Evolutionary conservation across 2,329 filamentous ascomycete species (phyloP).

Genomic region (Ophiostoma sp.): DNA sequence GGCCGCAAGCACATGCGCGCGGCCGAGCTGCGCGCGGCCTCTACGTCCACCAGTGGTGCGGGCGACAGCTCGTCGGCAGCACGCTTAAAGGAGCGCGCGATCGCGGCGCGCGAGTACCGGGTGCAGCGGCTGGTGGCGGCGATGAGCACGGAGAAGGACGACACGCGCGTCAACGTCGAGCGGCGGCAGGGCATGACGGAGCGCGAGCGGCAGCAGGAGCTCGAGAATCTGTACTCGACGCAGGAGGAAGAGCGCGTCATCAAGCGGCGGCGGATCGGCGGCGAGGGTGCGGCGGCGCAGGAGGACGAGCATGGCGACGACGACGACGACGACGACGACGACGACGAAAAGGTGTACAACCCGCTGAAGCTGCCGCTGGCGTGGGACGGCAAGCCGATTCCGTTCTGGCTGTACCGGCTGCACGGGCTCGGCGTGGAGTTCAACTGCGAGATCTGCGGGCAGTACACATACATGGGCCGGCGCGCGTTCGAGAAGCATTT

Average conservation of each 20-base stretch:
- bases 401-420: conserved; percentile 97
- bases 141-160: conserved; percentile 81
- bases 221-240: conserved; percentile 69
- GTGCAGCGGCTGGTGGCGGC: conserved; percentile 72
- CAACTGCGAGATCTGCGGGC: conserved; percentile 86
- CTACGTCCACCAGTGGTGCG: conserved; percentile 32
- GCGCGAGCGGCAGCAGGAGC: conserved; percentile 85
- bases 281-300: conserved; percentile 49
- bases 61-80: conserved; percentile 28
- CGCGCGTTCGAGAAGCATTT: conserved; percentile 98
- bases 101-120: conserved; percentile 82
- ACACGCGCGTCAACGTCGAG: conserved; percentile 91
- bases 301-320: conserved; percentile 44
- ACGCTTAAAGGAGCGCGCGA: conserved; percentile 69
- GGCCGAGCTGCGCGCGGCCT: conserved; percentile 53
- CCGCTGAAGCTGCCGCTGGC: conserved; percentile 90
- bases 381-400: conserved; percentile 98
- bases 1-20: conserved; percentile 92
- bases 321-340: conserved; percentile 45
- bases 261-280: conserved; percentile 15
- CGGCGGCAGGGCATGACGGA: conserved; percentile 97
- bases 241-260: conserved; percentile 40
- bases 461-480: conserved; percentile 44
- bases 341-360: conserved; percentile 90
- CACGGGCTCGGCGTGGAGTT: conserved; percentile 95